Evolutionary conservation across 306 rosid species (phyloP).

Genomic region (Arachis hypogaea): DNA sequence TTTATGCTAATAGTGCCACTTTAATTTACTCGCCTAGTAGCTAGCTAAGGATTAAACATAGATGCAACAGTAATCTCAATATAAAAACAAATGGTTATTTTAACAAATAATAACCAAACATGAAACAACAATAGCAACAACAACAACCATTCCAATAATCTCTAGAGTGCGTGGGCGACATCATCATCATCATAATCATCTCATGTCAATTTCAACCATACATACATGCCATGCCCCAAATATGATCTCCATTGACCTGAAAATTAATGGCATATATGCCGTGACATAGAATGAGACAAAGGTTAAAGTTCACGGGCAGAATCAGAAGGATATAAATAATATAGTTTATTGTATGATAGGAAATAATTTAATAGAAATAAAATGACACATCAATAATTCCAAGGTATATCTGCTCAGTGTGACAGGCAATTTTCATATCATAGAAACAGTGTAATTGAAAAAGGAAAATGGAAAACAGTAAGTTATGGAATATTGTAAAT

Average conservation of each 20-base stretch:
- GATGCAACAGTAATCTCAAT: constrained; percentile 46
- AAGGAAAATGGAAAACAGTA: not conserved
- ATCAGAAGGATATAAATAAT: not conserved
- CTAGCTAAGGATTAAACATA: constrained; percentile 43
- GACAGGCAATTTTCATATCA: not conserved
- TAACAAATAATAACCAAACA: constrained; percentile 43
- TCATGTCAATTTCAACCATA: constrained; percentile 68
- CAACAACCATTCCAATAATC: constrained; percentile 54
- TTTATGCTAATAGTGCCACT: not conserved
- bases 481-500: not conserved
- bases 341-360: not conserved
- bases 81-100: constrained; percentile 53
- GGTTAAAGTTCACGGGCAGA: constrained; percentile 47
- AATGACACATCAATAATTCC: constrained; percentile 37
- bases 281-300: constrained; percentile 46
- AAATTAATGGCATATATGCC: constrained; percentile 21
- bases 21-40: constrained; percentile 40
- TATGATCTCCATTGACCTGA: constrained; percentile 51
- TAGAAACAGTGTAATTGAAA: not conserved
- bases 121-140: constrained; percentile 36
- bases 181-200: constrained; percentile 60
- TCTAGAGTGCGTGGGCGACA: constrained; percentile 26
- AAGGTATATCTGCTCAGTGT: constrained; percentile 4
- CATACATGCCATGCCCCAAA: constrained; percentile 28
- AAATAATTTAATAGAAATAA: not conserved